Conservation (phyloP, 495 filamentous ascomycete species). For the Penicillium fimorum region DNA sequence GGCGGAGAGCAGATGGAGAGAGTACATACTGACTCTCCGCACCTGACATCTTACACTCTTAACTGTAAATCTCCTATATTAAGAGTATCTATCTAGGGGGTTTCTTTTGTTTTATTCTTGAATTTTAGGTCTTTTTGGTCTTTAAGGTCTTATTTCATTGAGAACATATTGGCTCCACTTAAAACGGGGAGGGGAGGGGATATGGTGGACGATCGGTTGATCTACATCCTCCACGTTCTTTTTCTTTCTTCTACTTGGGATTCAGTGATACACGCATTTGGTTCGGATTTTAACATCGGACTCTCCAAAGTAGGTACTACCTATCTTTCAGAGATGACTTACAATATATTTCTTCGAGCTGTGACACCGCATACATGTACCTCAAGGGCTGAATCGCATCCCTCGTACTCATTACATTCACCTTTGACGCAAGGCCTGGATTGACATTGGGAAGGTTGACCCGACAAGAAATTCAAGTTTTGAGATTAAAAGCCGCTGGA, state of each 20-base stretch:
- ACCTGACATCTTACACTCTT: constrained; percentile 16
- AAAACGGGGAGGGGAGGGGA: neutral
- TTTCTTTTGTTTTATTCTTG: neutral
- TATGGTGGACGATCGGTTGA: constrained; percentile 16
- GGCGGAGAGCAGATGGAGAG: constrained; percentile 12
- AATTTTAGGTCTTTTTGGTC: neutral
- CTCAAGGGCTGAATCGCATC: constrained; percentile 12
- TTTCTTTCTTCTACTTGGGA: neutral
- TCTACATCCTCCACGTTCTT: constrained; percentile 10
- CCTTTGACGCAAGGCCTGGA: neutral
- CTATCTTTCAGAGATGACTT: constrained; percentile 2
- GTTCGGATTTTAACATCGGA: constrained; percentile 21
- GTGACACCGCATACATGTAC: constrained; percentile 12
- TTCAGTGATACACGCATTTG: constrained; percentile 5
- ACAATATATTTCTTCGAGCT: constrained; percentile 3
- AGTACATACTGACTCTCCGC: constrained; percentile 9
- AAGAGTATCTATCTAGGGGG: neutral
- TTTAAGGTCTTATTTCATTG: neutral
- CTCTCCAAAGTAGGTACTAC: constrained; percentile 6
- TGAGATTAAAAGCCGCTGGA: neutral
- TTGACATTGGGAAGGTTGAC: neutral
- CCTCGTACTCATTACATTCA: constrained; percentile 1
- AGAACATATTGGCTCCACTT: constrained; percentile 6
- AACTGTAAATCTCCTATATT: constrained; percentile 1
- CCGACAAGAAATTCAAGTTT: neutral